Percentiles rank a stretch among this genome's conserved stretches.
These are phyloP conservation scores for Dianthus caryophyllus DNA, from an alignment of 148 eudicot species.

Conservation along the genomic window DNA sequence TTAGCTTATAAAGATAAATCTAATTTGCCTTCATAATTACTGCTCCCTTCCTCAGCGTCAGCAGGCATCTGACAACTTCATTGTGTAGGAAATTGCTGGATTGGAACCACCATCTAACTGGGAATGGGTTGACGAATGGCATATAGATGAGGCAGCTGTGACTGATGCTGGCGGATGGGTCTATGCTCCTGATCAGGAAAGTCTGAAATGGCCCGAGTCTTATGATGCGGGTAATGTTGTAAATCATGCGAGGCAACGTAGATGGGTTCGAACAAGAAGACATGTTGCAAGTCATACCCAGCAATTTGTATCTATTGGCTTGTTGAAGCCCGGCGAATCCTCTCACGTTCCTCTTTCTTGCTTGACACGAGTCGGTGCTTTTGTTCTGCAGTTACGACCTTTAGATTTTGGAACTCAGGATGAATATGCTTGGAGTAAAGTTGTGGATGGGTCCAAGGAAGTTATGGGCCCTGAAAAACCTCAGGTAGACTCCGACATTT, in stretches of 20 bases:
- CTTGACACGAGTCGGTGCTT: conserved; percentile 47
- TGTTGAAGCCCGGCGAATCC: conserved; percentile 65
- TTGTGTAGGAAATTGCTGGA: conserved; percentile 45
- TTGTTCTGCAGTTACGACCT: conserved; percentile 62
- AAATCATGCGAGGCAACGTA: conserved; percentile 64
- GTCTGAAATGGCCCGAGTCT: conserved; percentile 70
- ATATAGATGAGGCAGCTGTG: conserved; percentile 51
- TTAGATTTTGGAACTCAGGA: conserved; percentile 34
- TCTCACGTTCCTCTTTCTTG: conserved; percentile 71
- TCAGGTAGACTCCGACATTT: conserved; percentile 44
- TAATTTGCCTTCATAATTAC: too few relatives aligned
- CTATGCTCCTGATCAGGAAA: conserved; percentile 69
- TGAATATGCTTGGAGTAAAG: conserved; percentile 80
- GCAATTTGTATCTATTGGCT: conserved; percentile 51
- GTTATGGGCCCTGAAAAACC: conserved; percentile 35
- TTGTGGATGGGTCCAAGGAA: conserved; percentile 40
- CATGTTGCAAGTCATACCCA: conserved; percentile 28
- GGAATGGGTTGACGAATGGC: conserved; percentile 95
- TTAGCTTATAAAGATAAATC: not conserved
- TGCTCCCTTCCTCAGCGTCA: too few relatives aligned
- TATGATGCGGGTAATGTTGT: conserved; percentile 39
- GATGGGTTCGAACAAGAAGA: conserved; percentile 76
- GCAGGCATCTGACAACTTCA: conserved; percentile 14
- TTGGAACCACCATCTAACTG: conserved; percentile 55
- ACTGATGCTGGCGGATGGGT: conserved; percentile 68